These are phyloP conservation scores for Scenedesmus sp. DNA, from an alignment of 163 green algal genomes.

Conservation along the genomic window DNA sequence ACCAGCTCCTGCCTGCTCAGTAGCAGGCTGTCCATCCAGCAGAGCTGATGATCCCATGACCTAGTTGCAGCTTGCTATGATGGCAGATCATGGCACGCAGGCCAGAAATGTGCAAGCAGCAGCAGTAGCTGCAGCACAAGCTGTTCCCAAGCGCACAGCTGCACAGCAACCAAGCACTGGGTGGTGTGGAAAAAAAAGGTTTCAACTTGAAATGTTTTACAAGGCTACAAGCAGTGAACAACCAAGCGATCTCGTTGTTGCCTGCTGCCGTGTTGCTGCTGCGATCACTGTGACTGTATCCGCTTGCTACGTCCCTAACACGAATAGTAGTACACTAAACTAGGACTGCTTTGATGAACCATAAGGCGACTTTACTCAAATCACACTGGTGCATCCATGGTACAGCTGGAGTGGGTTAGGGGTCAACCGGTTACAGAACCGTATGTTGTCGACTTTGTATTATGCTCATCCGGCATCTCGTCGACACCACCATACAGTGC, in stretches of 20 bases:
- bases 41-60: neutral
- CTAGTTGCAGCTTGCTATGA: neutral
- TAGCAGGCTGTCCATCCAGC: neutral
- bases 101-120: neutral
- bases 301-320: neutral
- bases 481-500: too few relatives aligned
- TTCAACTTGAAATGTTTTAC: neutral
- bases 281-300: neutral
- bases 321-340: neutral
- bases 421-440: too few relatives aligned
- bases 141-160: neutral
- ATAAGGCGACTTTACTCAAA: too few relatives aligned
- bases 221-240: neutral
- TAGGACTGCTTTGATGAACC: neutral
- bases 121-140: neutral
- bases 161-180: neutral
- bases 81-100: neutral
- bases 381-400: too few relatives aligned
- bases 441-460: too few relatives aligned
- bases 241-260: neutral
- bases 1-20: slow-evolving; percentile 29
- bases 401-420: too few relatives aligned
- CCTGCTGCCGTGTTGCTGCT: neutral
- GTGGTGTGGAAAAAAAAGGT: too few relatives aligned
- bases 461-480: too few relatives aligned